Base-by-base conservation (phyloP, 2,329 filamentous ascomycete species). In the Calonectria naviculata region DNA sequence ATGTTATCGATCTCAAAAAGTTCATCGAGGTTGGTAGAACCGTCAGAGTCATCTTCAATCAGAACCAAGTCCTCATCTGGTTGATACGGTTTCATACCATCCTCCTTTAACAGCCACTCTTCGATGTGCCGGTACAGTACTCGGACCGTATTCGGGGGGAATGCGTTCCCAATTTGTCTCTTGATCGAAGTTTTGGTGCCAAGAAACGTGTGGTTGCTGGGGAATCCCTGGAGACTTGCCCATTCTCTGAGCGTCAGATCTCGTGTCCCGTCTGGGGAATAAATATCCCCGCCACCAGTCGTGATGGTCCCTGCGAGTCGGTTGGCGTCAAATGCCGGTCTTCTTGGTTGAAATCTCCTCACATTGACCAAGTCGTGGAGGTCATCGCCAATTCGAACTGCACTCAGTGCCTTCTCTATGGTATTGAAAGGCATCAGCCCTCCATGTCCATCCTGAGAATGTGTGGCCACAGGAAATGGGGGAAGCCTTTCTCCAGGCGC, bases 81-180 rank as follows among this genome's bases (percentile, higher is more conserved):
- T 21, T 72, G 67, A n/a, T 73, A 75, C 9, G 28, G 73, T 19
- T 38, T 52, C 21, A 86, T 77, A 0, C 82, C 79, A 65, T 90
- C 89, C 24, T 84, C 77, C 1, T 79, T 72, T 17, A 88, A 78
- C 1, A 91, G 77, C 82, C 85, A 88, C 9, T 79, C 72, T 21
- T 85, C 80, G 10, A 91, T 75, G 60, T 89, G 87, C n/a, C 79
- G 78, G 71, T 87, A 90, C 0, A 91, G 76, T 0, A 86, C 81
- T 29, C 82, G 81, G 3, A 90, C 90, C 0, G 88, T 87, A 31
- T 83, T 83, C 0, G 93, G 90, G 0, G 94, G 93, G 19, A 96
- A 94, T 0, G 94, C 94, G 77, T 97, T 96, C 0, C 94, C 94
- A 73, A 96, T 93, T 79, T 95, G 93, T 73, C 85, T 88, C 74